These are phyloP conservation scores for Populus hybrid DNA, from an alignment of 441 rosid species.

Conservation along the genomic window DNA sequence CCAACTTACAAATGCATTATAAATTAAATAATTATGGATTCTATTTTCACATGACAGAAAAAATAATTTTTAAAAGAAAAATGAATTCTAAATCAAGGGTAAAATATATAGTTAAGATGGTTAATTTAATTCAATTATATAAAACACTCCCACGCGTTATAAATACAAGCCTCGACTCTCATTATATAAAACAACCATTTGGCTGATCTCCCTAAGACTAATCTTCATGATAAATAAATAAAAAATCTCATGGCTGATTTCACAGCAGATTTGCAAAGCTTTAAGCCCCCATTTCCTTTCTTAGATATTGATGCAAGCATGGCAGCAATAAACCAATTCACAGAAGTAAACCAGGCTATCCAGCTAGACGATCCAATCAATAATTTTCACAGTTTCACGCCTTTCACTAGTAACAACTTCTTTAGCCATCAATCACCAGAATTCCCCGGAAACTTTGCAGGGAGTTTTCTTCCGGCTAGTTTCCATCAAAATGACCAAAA, in stretches of 20 bases:
- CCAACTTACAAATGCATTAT: too few species aligned
- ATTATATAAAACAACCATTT: slow-evolving; percentile 19
- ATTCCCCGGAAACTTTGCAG: slow-evolving; percentile 30
- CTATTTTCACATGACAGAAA: too few species aligned
- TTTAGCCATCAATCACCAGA: slow-evolving; percentile 31
- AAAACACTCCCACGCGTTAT: slow-evolving; percentile 19
- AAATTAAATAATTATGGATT: too few species aligned
- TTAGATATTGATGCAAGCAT: slow-evolving; percentile 31
- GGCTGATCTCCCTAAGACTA: neutral
- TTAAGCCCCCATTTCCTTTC: slow-evolving; percentile 29
- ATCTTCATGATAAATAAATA: neutral
- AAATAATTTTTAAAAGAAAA: too few species aligned
- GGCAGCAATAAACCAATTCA: slow-evolving; percentile 28
- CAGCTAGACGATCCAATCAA: slow-evolving; percentile 16
- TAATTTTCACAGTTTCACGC: slow-evolving; percentile 28
- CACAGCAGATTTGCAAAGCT: slow-evolving; percentile 28
- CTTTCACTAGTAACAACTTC: slow-evolving; percentile 27
- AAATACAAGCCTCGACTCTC: slow-evolving; percentile 20
- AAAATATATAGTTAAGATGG: too few species aligned
- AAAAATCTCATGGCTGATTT: slow-evolving; percentile 42
- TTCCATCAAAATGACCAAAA: slow-evolving; percentile 23
- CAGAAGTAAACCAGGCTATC: slow-evolving; percentile 23
- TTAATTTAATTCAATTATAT: too few species aligned
- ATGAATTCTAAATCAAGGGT: too few species aligned
- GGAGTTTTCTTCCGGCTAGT: slow-evolving; percentile 28